phyloP scores from a whole-genome alignment of 768 basidiomycete genomes.

The Russula compacta region DNA sequence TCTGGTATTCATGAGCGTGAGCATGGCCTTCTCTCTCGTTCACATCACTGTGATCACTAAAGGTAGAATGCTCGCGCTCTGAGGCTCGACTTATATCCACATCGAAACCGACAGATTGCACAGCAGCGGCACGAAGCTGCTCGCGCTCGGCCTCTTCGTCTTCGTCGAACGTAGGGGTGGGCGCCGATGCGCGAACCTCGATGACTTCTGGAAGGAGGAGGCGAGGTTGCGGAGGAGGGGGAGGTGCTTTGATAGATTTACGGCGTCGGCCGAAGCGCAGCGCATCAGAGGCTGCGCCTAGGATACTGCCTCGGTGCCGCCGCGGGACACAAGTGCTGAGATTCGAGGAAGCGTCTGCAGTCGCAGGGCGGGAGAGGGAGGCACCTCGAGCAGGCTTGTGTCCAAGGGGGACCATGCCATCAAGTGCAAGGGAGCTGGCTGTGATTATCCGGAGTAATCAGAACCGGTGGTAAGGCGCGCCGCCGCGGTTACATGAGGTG shows the following conservation, averaged over 20 bases:
- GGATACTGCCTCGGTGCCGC: slow-evolving; percentile 21
- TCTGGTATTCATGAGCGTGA: neutral
- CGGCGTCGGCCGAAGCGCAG: slow-evolving; percentile 19
- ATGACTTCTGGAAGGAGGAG: slow-evolving; percentile 60
- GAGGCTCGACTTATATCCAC: slow-evolving; percentile 38
- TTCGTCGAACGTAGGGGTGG: slow-evolving; percentile 26
- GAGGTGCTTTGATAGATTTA: slow-evolving; percentile 20
- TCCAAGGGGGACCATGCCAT: neutral
- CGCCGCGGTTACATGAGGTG: slow-evolving; percentile 5
- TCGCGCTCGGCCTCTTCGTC: slow-evolving; percentile 66
- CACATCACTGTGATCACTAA: slow-evolving; percentile 34
- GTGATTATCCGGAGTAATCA: slow-evolving; percentile 1
- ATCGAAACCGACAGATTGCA: slow-evolving; percentile 63
- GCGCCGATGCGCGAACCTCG: slow-evolving; percentile 38
- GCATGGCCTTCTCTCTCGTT: slow-evolving; percentile 16
- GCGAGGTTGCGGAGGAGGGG: slow-evolving; percentile 27
- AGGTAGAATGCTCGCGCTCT: slow-evolving; percentile 27
- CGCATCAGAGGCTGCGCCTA: slow-evolving; percentile 23
- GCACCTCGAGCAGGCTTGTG: neutral
- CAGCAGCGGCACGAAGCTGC: slow-evolving; percentile 65
- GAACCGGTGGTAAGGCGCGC: neutral
- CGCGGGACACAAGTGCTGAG: neutral
- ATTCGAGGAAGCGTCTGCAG: slow-evolving; percentile 1
- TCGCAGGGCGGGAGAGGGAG: slow-evolving; percentile 4
- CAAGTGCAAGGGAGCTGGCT: slow-evolving; percentile 9